Conservation (phyloP, 139 green algal genomes). For the Closterium sp. region DNA sequence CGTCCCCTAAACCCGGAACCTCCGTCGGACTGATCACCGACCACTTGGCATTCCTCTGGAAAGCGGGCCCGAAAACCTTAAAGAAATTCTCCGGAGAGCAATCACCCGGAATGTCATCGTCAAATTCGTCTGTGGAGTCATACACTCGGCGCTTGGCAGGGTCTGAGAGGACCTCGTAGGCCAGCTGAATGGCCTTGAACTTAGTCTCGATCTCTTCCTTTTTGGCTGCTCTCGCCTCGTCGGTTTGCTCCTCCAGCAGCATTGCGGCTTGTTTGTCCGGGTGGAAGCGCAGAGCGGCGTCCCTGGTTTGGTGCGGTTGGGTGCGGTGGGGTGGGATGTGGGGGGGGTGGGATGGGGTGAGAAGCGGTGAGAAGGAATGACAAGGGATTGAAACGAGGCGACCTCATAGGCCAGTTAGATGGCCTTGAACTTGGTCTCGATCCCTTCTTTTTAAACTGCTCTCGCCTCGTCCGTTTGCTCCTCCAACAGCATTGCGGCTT, state of each 20-base stretch:
- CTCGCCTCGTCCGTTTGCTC: conserved; percentile 56
- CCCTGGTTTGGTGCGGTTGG: neutral
- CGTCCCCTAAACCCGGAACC: conserved; percentile 39
- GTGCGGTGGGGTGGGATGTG: no score
- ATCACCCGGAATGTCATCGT: conserved; percentile 82
- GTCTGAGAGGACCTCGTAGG: conserved; percentile 75
- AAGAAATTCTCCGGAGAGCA: conserved; percentile 81
- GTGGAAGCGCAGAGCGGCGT: conserved; percentile 74
- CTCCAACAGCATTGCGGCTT: conserved; percentile 9
- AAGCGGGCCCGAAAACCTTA: conserved; percentile 80
- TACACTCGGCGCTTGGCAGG: conserved; percentile 79
- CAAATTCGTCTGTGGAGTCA: conserved; percentile 91
- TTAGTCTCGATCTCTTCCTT: conserved; percentile 60
- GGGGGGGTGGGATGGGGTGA: neutral
- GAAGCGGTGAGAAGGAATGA: neutral
- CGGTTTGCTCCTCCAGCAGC: conserved; percentile 53
- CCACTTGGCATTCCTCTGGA: conserved; percentile 87
- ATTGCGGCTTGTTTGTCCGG: conserved; percentile 80
- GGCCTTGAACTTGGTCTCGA: conserved; percentile 77
- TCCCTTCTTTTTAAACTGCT: conserved; percentile 52
- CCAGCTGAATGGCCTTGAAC: conserved; percentile 82
- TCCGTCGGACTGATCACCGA: conserved; percentile 53
- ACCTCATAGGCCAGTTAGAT: conserved; percentile 71
- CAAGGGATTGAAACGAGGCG: no score
- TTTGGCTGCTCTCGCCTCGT: conserved; percentile 58